Conservation (phyloP, 1,284 basidiomycete species). For the Ustilago tritici region DNA sequence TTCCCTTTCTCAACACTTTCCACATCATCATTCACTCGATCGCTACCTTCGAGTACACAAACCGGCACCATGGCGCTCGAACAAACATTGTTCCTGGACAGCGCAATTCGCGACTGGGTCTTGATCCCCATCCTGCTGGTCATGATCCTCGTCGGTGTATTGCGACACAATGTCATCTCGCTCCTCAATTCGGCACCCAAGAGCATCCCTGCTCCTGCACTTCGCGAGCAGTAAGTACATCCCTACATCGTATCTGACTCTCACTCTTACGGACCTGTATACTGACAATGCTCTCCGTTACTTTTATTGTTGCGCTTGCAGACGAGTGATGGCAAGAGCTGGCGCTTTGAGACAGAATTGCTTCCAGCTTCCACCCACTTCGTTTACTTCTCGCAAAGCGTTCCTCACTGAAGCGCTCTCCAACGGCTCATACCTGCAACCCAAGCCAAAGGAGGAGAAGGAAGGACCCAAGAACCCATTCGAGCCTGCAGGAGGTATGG, state of each 20-base stretch:
- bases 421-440: constrained; percentile 62
- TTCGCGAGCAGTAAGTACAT: constrained; percentile 89
- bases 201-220: constrained; percentile 79
- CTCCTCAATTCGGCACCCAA: constrained; percentile 88
- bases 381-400: constrained; percentile 55
- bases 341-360: constrained; percentile 58
- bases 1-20: neutral
- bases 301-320: constrained; percentile 8
- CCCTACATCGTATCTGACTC: no score
- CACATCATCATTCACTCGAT: neutral
- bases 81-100: constrained; percentile 58
- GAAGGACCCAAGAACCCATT: constrained; percentile 75
- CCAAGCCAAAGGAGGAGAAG: constrained; percentile 53
- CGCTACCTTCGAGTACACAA: neutral
- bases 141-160: constrained; percentile 95
- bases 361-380: constrained; percentile 56
- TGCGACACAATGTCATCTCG: constrained; percentile 91
- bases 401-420: constrained; percentile 56
- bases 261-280: neutral
- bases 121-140: constrained; percentile 96
- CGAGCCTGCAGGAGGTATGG: constrained; percentile 90
- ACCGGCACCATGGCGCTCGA: constrained; percentile 37
- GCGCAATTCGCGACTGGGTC: constrained; percentile 74
- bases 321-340: constrained; percentile 60
- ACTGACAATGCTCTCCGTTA: constrained; percentile 2